Conservation (phyloP, 768 basidiomycete genomes). For the Tephrocybe sp. region DNA sequence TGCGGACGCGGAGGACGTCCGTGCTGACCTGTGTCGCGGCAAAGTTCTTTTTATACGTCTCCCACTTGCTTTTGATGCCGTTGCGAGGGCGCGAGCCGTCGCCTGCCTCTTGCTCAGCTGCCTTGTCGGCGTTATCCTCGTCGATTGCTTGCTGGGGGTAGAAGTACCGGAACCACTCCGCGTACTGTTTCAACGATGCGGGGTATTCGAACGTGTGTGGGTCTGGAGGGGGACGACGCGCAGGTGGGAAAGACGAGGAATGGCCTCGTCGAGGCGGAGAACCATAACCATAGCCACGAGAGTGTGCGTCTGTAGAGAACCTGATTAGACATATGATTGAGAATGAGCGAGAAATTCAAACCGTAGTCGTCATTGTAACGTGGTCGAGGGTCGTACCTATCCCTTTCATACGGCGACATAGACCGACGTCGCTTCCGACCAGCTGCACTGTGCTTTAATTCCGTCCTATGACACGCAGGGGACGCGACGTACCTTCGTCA, state of each 20-base stretch:
- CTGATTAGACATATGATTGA: conserved; percentile 11
- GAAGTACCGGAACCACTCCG: conserved; percentile 82
- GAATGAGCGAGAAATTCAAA: conserved; percentile 31
- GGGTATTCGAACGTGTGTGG: conserved; percentile 83
- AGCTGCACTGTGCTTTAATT: conserved; percentile 28
- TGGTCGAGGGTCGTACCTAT: conserved; percentile 79
- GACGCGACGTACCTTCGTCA: conserved; percentile 56
- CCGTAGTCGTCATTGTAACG: conserved; percentile 82
- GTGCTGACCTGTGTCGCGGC: conserved; percentile 78
- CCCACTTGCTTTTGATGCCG: conserved; percentile 82
- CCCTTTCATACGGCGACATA: conserved; percentile 77
- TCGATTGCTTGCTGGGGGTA: conserved; percentile 75
- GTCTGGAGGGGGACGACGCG: conserved; percentile 67
- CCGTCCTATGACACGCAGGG: neutral
- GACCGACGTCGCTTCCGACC: conserved; percentile 81
- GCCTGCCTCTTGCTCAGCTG: conserved; percentile 78
- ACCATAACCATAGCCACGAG: conserved; percentile 56
- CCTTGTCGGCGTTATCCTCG: conserved; percentile 82
- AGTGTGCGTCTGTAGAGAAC: conserved; percentile 52
- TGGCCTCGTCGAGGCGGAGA: conserved; percentile 65
- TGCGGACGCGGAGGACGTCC: conserved; percentile 15
- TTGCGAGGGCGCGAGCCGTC: conserved; percentile 82
- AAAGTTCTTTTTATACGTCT: conserved; percentile 93
- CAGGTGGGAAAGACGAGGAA: conserved; percentile 41
- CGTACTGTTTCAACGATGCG: conserved; percentile 78